Conservation (phyloP, 208 protist genomes). For the Spongospora subterranea region DNA sequence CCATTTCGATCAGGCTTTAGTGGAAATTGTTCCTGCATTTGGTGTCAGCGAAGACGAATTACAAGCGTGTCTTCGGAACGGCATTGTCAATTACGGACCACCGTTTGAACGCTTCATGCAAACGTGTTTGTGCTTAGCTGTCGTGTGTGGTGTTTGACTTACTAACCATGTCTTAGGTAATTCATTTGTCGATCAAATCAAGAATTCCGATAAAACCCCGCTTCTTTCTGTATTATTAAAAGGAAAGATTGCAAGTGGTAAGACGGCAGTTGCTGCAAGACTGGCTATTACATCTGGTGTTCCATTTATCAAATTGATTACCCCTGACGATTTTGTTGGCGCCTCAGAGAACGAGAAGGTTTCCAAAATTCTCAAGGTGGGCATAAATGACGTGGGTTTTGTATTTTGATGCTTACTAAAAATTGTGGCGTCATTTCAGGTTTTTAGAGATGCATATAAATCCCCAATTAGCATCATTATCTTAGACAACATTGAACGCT, state of each 20-base stretch:
- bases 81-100: slow-evolving; percentile 90
- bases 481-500: slow-evolving; percentile 95
- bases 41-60: slow-evolving; percentile 88
- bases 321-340: slow-evolving; percentile 73
- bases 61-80: slow-evolving; percentile 81
- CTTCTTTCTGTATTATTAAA: slow-evolving; percentile 89
- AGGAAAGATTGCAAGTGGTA: slow-evolving; percentile 81
- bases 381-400: neutral
- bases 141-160: slow-evolving; percentile 87
- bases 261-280: slow-evolving; percentile 92
- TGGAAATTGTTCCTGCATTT: slow-evolving; percentile 93
- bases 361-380: slow-evolving; percentile 70
- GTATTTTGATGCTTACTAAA: neutral
- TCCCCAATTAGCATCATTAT: slow-evolving; percentile 93
- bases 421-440: neutral
- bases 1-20: slow-evolving; percentile 82
- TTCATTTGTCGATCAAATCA: slow-evolving; percentile 83
- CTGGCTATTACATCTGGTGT: slow-evolving; percentile 86
- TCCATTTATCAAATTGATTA: slow-evolving; percentile 96
- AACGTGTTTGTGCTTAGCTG: slow-evolving; percentile 42
- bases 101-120: slow-evolving; percentile 78
- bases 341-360: slow-evolving; percentile 18
- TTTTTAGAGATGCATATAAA: slow-evolving; percentile 98
- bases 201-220: slow-evolving; percentile 79
- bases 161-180: slow-evolving; percentile 73